Evolutionary conservation across 2,329 filamentous ascomycete genomes (phyloP).

Genomic region (Exophiala aquamarina): DNA sequence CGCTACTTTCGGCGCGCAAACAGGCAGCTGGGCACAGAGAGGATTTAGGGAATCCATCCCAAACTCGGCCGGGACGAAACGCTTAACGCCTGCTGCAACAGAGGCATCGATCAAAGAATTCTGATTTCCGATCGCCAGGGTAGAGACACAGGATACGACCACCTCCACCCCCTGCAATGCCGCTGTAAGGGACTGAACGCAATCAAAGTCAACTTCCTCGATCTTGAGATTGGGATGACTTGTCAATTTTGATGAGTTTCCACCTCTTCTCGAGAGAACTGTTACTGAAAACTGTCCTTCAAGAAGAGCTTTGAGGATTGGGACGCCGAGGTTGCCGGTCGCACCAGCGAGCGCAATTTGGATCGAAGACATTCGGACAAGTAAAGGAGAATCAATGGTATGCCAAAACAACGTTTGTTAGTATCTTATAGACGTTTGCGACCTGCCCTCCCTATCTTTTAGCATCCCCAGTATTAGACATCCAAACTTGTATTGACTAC

Average conservation of each 20-base stretch:
- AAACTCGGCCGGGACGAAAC: constrained; percentile 36
- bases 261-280: constrained; percentile 8
- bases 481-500: too few species aligned
- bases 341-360: constrained; percentile 18
- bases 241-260: constrained; percentile 7
- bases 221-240: constrained; percentile 9
- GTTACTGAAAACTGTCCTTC: constrained; percentile 4
- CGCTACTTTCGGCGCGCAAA: constrained; percentile 30
- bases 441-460: too few species aligned
- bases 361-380: not conserved
- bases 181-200: constrained; percentile 7
- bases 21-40: constrained; percentile 3
- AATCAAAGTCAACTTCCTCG: constrained; percentile 11
- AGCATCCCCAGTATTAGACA: too few species aligned
- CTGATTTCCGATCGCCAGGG: constrained; percentile 5
- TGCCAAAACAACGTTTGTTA: too few species aligned
- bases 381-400: too few species aligned
- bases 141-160: constrained; percentile 13
- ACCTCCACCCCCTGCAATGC: constrained; percentile 13
- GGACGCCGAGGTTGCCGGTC: constrained; percentile 33
- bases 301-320: constrained; percentile 28
- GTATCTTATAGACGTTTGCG: too few species aligned
- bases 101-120: constrained; percentile 31
- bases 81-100: constrained; percentile 28
- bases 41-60: constrained; percentile 22